phyloP scores from a whole-genome alignment of 225 moss, liverwort and hornwort genomes.

The Asterella californica region DNA sequence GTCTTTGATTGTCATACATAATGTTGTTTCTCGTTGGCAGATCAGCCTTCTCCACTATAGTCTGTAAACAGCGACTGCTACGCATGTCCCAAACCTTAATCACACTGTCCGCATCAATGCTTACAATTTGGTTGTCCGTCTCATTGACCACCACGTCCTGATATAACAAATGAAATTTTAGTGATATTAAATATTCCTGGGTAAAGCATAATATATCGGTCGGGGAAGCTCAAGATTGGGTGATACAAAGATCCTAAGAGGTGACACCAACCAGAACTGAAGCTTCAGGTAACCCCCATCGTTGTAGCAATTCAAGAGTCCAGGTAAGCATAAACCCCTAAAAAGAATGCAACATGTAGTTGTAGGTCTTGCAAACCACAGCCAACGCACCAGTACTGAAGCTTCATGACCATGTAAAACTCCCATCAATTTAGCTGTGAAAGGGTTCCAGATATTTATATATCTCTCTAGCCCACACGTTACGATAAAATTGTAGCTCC shows the following conservation, averaged over 20 bases:
- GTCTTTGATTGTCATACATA: constrained; percentile 72
- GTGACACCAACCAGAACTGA: not conserved
- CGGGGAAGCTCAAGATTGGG: not conserved
- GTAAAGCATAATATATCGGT: not conserved
- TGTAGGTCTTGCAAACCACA: not conserved
- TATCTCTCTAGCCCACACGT: constrained; percentile 94
- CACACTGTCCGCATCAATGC: constrained; percentile 68
- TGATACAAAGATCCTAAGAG: not conserved
- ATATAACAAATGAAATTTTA: constrained; percentile 6
- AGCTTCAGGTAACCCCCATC: not conserved
- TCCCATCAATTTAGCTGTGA: constrained; percentile 83
- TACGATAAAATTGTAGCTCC: constrained; percentile 93
- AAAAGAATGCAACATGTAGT: not conserved
- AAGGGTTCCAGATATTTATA: constrained; percentile 96
- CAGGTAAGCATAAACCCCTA: not conserved
- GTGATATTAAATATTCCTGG: not conserved
- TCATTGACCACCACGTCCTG: constrained; percentile 96
- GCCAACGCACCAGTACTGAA: constrained; percentile 53
- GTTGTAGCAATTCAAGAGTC: not conserved
- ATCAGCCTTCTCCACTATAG: constrained; percentile 56
- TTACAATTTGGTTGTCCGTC: constrained; percentile 88
- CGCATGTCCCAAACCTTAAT: constrained; percentile 99
- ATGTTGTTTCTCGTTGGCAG: constrained; percentile 58
- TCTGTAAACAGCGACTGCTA: constrained; percentile 87
- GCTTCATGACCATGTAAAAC: constrained; percentile 88